Evolutionary conservation across 2,329 filamentous ascomycete genomes (phyloP).

Genomic region (Didymellaceae sp.): DNA sequence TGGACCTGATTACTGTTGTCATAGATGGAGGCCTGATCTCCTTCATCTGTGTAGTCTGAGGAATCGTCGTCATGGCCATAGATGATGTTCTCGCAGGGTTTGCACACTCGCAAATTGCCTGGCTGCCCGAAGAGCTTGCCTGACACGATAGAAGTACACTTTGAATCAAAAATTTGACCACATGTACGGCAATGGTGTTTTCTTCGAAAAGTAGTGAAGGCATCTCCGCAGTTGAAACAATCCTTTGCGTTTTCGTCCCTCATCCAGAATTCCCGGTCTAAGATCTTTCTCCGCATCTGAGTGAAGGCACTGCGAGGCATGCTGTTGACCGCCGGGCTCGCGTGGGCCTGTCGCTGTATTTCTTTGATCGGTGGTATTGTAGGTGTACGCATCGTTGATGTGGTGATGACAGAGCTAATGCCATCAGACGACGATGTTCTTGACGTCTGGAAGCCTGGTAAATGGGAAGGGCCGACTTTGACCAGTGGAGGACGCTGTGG

Average conservation of each 20-base stretch:
- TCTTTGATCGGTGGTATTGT: constrained; percentile 42
- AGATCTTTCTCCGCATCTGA: constrained; percentile 81
- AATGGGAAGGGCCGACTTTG: constrained; percentile 54
- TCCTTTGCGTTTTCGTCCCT: constrained; percentile 97
- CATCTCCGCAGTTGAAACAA: constrained; percentile 88
- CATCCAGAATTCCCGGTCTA: constrained; percentile 99
- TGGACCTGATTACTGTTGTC: constrained; percentile 38
- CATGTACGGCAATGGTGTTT: constrained; percentile 96
- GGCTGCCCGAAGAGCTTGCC: constrained; percentile 87
- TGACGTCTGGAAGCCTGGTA: constrained; percentile 57
- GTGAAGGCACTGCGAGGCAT: constrained; percentile 49
- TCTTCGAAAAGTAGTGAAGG: constrained; percentile 90
- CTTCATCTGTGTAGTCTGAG: constrained; percentile 87
- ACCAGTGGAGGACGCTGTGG: constrained; percentile 50
- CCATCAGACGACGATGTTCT: constrained; percentile 56
- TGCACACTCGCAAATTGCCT: constrained; percentile 86
- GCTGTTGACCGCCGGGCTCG: constrained; percentile 39
- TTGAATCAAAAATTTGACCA: constrained; percentile 98
- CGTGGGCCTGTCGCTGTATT: constrained; percentile 30
- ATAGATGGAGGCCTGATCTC: constrained; percentile 66
- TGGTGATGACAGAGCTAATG: constrained; percentile 46
- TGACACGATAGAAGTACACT: constrained; percentile 90
- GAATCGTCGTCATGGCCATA: constrained; percentile 89
- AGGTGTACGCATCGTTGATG: constrained; percentile 42
- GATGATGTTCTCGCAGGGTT: constrained; percentile 89